Base-by-base conservation (phyloP, 371 early-diverging fungal species). In the Rhizopus delemar region DNA sequence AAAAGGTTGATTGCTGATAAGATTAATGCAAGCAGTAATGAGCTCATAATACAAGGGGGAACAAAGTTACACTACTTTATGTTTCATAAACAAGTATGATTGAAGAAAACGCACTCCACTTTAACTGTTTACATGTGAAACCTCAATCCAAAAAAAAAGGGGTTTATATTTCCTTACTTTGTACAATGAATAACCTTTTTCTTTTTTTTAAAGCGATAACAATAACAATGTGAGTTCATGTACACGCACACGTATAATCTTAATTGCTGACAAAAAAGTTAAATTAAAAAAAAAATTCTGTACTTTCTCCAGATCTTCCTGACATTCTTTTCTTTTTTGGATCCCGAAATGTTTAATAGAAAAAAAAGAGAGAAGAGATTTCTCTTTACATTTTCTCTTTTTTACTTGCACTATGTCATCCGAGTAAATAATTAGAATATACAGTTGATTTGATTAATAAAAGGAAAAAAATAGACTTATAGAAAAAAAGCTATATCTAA, bases 291-390 rank as follows among this genome's bases (percentile, higher is more conserved):
- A 48, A 29, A 48, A 28, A 28, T 48, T 48, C 48, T 48, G 48
- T 48, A 48, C 29, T 48, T 48, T 48, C 48, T 22, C 28, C 29
- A n/a, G 43, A 43, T 48, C 48, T 48, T 48, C 48, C 48, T 29
- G 29, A 48, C 29, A 22, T 48, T 48, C 48, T 48, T 15, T 29
- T 48, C 28, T 29, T 48, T 48, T 48, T 48, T 28, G 28, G 48
- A 48, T 48, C 28, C 33, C 56, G 45, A 55, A 55, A 22, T 22
- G 22, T 22, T 22, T 22, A 22, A 22, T 22, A 22, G 22, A 22
- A 32, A 33, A 43, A 33, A 33, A 15, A 28, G 41, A 28, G 29
- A 43, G 29, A 8, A 15, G 45, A 31, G 31, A 16, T 5, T 41
- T 55, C 43, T 55, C 33, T 55, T 55, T 43, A 5, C 33, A 31